Base-by-base conservation (phyloP, 2,329 filamentous ascomycete genomes). In the Venturia oleaginea region DNA sequence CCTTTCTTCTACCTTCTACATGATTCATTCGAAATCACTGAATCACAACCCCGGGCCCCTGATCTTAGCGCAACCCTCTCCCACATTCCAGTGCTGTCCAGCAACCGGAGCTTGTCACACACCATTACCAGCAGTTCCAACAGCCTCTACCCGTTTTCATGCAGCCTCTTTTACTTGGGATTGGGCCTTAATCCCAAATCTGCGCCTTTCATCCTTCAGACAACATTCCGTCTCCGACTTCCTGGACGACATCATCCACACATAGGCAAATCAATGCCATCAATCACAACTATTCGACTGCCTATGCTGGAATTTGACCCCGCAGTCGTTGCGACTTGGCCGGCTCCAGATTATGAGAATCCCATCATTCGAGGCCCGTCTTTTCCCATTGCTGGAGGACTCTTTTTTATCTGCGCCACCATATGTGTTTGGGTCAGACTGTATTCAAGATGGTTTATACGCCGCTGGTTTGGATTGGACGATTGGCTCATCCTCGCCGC, bases 391-490 rank as follows among this genome's bases (percentile, higher is more conserved):
- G 32, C 63, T 42, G 66, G 34, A 22, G 32, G 27, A 3, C 11
- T 66, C 10, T 66, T 66, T 37, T 27, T 61, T n/a, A 22, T 19
- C 10, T 27, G 62, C 7, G 57, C 59, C 2, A 37, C 51, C 4
- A 8, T 66, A 13, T 40, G 48, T 22, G 57, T 66, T n/a, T 24
- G n/a, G 15, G n/a, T 42, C 27, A 40, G 65, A 37, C 22, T 66
- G 15, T 66, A 66, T 34, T 30, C 57, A 17, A 34, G 65, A 40
- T 22, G 62, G 13, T 55, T 63, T 48, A 32, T 66, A 15, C 40
- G 64, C 10, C 55, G 51, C n/a, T 66, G 55, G 64, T 66, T 66
- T 32, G 65, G 65, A n/a, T 15, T 48, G 13, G 65, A 66, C 63
- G 65, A 66, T 30, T 51, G 48, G 40, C 54, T 66, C 30, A 62